Base-by-base conservation (phyloP, 176 grass and related monocot genomes). In the Alopecurus myosuroides region DNA sequence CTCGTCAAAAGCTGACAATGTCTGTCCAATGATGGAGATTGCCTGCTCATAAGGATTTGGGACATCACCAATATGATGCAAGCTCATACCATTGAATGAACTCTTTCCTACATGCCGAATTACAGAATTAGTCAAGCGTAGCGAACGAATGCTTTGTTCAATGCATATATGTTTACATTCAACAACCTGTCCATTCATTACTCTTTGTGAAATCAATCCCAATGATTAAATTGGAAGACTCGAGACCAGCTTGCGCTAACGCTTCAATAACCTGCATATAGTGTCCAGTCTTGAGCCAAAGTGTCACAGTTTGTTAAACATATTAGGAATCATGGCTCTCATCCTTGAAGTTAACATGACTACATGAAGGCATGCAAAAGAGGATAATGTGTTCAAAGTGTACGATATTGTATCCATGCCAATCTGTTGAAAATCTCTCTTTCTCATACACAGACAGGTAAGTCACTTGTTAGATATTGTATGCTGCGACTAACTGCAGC, bases 41-140 rank as follows among this genome's bases (percentile, higher is more conserved):
- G 90, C 95, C 70, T 93, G 88, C 62, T 97, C 92, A 41, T 97
- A 97, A 84, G 95, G 95, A 92, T 97, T 97, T 84, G 48, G 88
- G 50, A 81, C 56, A 53, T 89, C 85, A 86, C 86, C 57, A 84
- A 91, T 93, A 86, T 91, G 88, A 88, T 97, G 95, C 77, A 97
- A 79, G 88, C 92, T 94, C 66, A 84, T 73, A 67, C 92, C 85
- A 57, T 85, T 76, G 66, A 91, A 94, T 67, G 92, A 97, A 66
- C 35, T 83, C 77, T 91, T 94, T 84, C 92, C 92, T 94, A 72
- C 2, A 81, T 2, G 11, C 53, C 35, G 23, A 42, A 28, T 87
- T 20, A 12, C 62, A 46, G 51, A 61, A 42, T 73, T 36, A 79
- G 7, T 62, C 55, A 86, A 36, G 26, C 12, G 29, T 63, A 58